Evolutionary conservation across 2,329 filamentous ascomycete species (phyloP).

Genomic region (Verticillium alfalfae): DNA sequence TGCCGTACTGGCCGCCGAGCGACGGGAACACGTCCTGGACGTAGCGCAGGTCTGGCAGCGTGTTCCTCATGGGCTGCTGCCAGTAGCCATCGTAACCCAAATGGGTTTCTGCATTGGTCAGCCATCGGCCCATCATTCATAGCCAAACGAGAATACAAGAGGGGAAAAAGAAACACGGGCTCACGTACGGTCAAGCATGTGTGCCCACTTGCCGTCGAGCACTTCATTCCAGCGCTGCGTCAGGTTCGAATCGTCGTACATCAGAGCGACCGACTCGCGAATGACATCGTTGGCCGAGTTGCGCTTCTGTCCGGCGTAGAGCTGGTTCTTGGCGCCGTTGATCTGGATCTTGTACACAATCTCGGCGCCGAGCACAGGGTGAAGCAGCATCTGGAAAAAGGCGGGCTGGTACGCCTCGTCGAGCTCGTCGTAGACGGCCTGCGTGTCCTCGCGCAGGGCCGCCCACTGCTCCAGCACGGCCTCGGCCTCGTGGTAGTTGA

Average conservation of each 20-base stretch:
- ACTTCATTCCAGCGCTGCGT: slow-evolving; percentile 52
- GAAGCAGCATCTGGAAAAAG: slow-evolving; percentile 54
- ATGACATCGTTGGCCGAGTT: slow-evolving; percentile 44
- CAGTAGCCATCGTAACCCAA: slow-evolving; percentile 50
- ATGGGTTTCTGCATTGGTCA: slow-evolving; percentile 35
- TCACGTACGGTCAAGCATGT: slow-evolving; percentile 52
- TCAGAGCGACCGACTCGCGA: slow-evolving; percentile 43
- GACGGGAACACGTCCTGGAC: slow-evolving; percentile 53
- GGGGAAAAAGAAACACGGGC: too few species aligned
- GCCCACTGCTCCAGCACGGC: slow-evolving; percentile 45
- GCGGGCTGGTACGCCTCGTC: slow-evolving; percentile 44
- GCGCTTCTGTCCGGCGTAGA: slow-evolving; percentile 39
- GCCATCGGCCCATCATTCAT: background rate
- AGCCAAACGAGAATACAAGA: too few species aligned
- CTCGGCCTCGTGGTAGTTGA: slow-evolving; percentile 55
- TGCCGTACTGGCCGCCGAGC: slow-evolving; percentile 56
- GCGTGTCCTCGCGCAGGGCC: slow-evolving; percentile 44
- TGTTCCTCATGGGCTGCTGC: slow-evolving; percentile 71
- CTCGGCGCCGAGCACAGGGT: slow-evolving; percentile 48
- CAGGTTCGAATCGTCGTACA: slow-evolving; percentile 51
- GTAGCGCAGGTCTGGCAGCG: slow-evolving; percentile 54
- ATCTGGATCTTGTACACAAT: slow-evolving; percentile 45
- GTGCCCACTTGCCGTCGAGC: slow-evolving; percentile 56
- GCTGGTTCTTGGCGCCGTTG: slow-evolving; percentile 36
- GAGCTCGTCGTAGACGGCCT: slow-evolving; percentile 50